Conservation (phyloP, 2,329 filamentous ascomycete genomes). For the Monosporascus ibericus region DNA sequence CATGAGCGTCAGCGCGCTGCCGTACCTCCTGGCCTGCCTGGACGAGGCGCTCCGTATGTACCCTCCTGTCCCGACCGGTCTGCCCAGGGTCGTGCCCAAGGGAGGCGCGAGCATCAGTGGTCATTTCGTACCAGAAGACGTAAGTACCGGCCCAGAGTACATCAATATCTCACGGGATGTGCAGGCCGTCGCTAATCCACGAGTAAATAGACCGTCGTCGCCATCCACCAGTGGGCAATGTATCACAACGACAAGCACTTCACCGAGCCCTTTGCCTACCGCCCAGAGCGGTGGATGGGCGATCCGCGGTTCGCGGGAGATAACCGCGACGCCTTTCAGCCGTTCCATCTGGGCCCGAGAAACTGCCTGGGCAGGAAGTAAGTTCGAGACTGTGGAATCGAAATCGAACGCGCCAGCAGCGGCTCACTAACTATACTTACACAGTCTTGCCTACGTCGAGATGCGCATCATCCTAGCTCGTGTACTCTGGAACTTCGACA, state of each 20-base stretch:
- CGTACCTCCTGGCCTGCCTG: conserved; percentile 33
- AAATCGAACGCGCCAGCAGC: background rate
- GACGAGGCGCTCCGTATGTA: conserved; percentile 36
- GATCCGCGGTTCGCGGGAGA: conserved; percentile 35
- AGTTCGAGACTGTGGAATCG: conserved; percentile 7
- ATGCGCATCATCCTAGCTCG: conserved; percentile 42
- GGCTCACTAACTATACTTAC: conserved; percentile 1
- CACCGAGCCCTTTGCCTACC: conserved; percentile 36
- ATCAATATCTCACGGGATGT: too few species aligned
- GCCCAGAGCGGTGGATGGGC: conserved; percentile 42
- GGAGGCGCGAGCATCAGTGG: conserved; percentile 14
- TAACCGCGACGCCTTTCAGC: conserved; percentile 36
- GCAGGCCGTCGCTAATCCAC: background rate
- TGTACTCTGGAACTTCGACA: conserved; percentile 44
- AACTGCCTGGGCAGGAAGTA: conserved; percentile 47
- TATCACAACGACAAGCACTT: conserved; percentile 36
- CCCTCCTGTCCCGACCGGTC: conserved; percentile 20
- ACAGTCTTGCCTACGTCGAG: conserved; percentile 42
- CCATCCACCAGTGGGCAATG: conserved; percentile 37
- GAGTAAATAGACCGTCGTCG: conserved; percentile 31
- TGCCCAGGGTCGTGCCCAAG: conserved; percentile 10
- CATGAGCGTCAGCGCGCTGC: conserved; percentile 20
- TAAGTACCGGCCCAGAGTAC: conserved; percentile 4
- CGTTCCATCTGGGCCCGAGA: conserved; percentile 41
- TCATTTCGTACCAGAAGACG: conserved; percentile 9